Evolutionary conservation across 345 rosid genomes (phyloP).

Genomic region (Microcos paniculata): DNA sequence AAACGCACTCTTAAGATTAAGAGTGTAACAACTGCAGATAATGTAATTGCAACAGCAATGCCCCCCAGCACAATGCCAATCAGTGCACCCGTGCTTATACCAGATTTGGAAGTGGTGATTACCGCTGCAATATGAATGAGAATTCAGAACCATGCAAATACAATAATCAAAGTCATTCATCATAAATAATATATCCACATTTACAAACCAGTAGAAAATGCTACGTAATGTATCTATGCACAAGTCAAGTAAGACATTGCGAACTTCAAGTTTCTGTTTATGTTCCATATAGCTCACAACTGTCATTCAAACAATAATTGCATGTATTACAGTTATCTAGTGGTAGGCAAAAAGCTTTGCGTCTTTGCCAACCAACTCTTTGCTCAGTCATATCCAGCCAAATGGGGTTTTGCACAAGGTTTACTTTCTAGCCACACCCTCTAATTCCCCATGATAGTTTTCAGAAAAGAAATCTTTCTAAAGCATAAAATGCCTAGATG

Average conservation of each 20-base stretch:
- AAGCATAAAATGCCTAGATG: neutral
- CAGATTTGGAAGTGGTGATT: slow-evolving; percentile 28
- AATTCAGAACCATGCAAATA: slow-evolving; percentile 12
- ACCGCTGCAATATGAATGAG: slow-evolving; percentile 37
- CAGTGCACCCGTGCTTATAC: slow-evolving; percentile 58
- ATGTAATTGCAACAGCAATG: slow-evolving; percentile 61
- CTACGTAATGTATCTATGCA: neutral
- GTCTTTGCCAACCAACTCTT: neutral
- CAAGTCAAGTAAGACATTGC: neutral
- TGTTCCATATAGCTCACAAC: neutral
- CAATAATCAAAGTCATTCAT: slow-evolving; percentile 3
- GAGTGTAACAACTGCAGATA: slow-evolving; percentile 70
- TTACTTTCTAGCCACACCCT: neutral
- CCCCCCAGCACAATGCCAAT: slow-evolving; percentile 68
- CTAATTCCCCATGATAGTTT: neutral
- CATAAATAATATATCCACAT: neutral
- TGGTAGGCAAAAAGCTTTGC: neutral
- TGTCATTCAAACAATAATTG: neutral
- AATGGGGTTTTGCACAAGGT: neutral
- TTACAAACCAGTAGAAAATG: neutral
- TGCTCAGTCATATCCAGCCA: neutral
- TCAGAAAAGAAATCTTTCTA: neutral
- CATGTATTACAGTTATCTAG: neutral
- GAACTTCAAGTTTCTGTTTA: neutral
- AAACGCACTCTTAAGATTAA: slow-evolving; percentile 50